phyloP scores from a whole-genome alignment of 2,329 filamentous ascomycete species.

The Amauroascus niger region DNA sequence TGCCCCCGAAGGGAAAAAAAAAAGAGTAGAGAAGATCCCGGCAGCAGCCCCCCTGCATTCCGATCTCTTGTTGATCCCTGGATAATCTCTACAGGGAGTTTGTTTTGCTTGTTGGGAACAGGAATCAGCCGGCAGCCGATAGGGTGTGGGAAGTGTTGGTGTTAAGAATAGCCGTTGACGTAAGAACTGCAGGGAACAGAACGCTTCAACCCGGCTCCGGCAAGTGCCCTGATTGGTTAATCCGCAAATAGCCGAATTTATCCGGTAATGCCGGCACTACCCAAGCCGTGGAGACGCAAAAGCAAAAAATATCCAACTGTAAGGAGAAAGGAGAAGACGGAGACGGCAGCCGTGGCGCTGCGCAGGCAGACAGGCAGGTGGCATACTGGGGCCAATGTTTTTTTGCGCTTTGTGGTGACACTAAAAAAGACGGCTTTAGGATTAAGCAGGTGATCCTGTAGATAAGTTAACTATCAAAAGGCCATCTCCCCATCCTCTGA shows the following conservation, averaged over 20 bases:
- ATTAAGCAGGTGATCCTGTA: too few relatives aligned
- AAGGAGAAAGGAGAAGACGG: background rate
- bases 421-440: background rate
- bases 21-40: background rate
- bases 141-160: background rate
- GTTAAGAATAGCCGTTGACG: conserved; percentile 5
- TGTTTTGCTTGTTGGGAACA: too few relatives aligned
- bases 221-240: conserved; percentile 9
- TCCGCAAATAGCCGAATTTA: conserved; percentile 11
- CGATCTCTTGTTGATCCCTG: background rate
- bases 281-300: background rate
- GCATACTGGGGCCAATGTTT: background rate
- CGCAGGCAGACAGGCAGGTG: background rate
- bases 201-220: conserved; percentile 6
- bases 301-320: background rate
- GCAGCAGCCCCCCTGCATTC: background rate
- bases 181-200: background rate
- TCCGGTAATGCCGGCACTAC: conserved; percentile 10
- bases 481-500: background rate
- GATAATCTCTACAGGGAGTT: too few relatives aligned
- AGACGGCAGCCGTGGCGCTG: background rate
- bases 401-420: background rate
- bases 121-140: conserved; percentile 1
- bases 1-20: too few relatives aligned
- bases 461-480: background rate